A percentile compares a stretch with the other conserved stretches of the same genome.
Conservation (phyloP, 176 grass and related monocot genomes). For the Ensete ventricosum region DNA sequence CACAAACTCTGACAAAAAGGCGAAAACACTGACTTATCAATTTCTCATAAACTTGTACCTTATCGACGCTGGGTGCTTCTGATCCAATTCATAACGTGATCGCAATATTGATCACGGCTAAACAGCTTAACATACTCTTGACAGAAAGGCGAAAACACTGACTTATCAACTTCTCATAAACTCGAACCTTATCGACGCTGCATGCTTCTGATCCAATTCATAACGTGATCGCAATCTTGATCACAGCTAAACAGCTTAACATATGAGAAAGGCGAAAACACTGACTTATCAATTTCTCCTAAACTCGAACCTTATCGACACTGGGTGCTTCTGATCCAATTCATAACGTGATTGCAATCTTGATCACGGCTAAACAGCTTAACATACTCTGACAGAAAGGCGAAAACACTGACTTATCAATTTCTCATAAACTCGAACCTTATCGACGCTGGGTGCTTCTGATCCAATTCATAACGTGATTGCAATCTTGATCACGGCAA, state of each 20-base stretch:
- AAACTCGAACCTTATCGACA: background rate
- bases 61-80: constrained; percentile 31
- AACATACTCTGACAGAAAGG: background rate
- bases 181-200: constrained; percentile 14
- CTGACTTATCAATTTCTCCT: background rate
- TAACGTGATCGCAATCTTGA: constrained; percentile 23
- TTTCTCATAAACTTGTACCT: background rate
- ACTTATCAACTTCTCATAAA: background rate
- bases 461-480: constrained; percentile 63
- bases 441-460: constrained; percentile 30
- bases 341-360: constrained; percentile 38
- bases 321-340: constrained; percentile 68
- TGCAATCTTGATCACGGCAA: constrained; percentile 36
- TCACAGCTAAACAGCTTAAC: constrained; percentile 35
- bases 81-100: constrained; percentile 62
- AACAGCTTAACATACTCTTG: constrained; percentile 40
- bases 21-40: background rate
- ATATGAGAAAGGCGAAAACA: background rate
- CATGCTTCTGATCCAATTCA: constrained; percentile 63
- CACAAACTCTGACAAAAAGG: background rate
- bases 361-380: constrained; percentile 49
- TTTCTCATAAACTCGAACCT: background rate
- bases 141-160: background rate
- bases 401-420: background rate
- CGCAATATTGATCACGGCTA: constrained; percentile 6